phyloP scores from a whole-genome alignment of 192 early-diverging fungal genomes.

The Pilaira anomala region DNA sequence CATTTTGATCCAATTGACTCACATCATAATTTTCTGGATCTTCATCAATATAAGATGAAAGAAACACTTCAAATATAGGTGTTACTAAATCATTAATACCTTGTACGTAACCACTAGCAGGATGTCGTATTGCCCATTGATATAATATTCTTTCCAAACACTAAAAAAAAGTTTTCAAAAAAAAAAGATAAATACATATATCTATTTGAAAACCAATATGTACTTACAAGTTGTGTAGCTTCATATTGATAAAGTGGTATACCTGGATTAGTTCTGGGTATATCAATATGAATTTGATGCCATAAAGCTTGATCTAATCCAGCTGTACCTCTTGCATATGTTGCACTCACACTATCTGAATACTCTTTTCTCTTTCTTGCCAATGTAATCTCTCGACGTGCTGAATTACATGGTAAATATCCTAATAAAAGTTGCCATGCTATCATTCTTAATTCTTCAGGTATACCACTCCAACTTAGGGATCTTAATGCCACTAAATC shows the following conservation, averaged over 20 bases:
- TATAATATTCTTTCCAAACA: conserved; percentile 91
- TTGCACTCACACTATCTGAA: conserved; percentile 76
- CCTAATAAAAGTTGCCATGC: conserved; percentile 95
- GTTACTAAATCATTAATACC: conserved; percentile 98
- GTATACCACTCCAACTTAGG: conserved; percentile 93
- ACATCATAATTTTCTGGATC: conserved; percentile 57
- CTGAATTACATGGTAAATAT: conserved; percentile 87
- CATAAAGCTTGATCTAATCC: conserved; percentile 81
- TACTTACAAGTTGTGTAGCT: conserved; percentile 71
- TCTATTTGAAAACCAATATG: background rate
- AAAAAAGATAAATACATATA: background rate
- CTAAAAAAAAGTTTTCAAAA: conserved; percentile 34
- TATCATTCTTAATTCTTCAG: conserved; percentile 75
- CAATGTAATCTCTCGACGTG: conserved; percentile 77
- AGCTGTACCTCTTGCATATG: conserved; percentile 76
- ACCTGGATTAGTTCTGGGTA: conserved; percentile 86
- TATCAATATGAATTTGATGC: conserved; percentile 98
- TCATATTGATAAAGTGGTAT: conserved; percentile 80
- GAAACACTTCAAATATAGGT: conserved; percentile 93
- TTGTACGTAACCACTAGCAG: conserved; percentile 98
- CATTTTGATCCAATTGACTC: conserved; percentile 43
- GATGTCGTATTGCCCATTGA: conserved; percentile 96
- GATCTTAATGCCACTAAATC: conserved; percentile 75
- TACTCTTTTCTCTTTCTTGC: conserved; percentile 92
- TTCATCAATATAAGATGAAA: conserved; percentile 63